A percentile compares a stretch with the other conserved stretches of the same genome.
Evolutionary conservation across 192 early-diverging fungal genomes (phyloP).

Genomic region (Rhizoclosmatium globosum): DNA sequence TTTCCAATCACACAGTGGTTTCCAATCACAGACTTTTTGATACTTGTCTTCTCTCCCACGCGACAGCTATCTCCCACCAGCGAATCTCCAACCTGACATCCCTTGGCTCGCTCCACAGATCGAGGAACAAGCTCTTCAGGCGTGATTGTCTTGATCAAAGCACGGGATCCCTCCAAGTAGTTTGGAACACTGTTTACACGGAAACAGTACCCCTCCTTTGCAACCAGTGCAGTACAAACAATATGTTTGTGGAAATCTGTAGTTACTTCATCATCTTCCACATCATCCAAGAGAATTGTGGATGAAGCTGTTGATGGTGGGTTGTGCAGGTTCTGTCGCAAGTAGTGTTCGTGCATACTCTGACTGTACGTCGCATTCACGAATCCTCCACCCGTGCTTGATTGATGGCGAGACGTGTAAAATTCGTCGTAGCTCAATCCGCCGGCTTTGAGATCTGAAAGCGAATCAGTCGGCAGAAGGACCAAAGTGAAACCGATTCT

Average conservation of each 20-base stretch:
- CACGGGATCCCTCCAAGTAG: conserved; percentile 89
- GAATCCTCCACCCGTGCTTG: conserved; percentile 39
- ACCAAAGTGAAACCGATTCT: not conserved
- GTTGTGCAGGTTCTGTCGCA: not conserved
- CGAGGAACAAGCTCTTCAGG: conserved; percentile 67
- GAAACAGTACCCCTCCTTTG: conserved; percentile 71
- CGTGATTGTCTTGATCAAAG: conserved; percentile 36
- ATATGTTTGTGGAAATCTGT: conserved; percentile 38
- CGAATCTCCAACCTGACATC: conserved; percentile 80
- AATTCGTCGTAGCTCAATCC: conserved; percentile 38
- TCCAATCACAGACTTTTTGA: conserved; percentile 95
- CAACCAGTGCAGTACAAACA: conserved; percentile 53
- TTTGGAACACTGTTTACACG: conserved; percentile 83
- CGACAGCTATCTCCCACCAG: conserved; percentile 88
- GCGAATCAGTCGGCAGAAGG: not conserved
- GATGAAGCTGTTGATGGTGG: conserved; percentile 20
- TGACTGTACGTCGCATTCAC: conserved; percentile 20
- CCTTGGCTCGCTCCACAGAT: conserved; percentile 72
- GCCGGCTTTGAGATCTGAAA: conserved; percentile 23
- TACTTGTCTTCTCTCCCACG: conserved; percentile 89
- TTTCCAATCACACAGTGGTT: conserved; percentile 95
- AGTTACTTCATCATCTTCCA: not conserved
- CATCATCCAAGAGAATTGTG: not conserved
- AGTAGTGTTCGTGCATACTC: conserved; percentile 13
- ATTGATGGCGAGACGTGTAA: conserved; percentile 38